Evolutionary conservation across 192 early-diverging fungal species (phyloP), one percentile per base, ranked within the genome.

Genomic region (Linnemannia schmuckeri): DNA sequence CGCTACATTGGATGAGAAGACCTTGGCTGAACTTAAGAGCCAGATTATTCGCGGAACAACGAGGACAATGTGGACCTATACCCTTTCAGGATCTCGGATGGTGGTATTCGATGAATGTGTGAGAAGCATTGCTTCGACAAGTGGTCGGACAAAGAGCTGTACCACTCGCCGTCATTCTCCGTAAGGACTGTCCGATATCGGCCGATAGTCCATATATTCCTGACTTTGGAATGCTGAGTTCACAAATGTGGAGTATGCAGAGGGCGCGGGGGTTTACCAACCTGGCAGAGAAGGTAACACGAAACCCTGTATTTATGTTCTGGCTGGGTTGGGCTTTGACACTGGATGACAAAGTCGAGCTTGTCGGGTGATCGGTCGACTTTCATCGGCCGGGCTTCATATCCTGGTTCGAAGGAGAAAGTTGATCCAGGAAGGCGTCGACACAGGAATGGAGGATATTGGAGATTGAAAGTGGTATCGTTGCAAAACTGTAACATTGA

Each of bases 21-120:
- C 52, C 0, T 54, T 13, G 52, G 20, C 20, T 13, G 52, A 54
- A 20, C 52, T 54, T 54, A 20, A 54, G 18, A 54, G 15, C 52
- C 17, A 54, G 15, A 20, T 54, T 20, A 1, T 47, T 47, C 46
- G 46, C 8, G 46, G 15, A 13, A 20, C 52, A 54, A 13, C 52
- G 52, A 54, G 18, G 52, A 54, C 3, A 20, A 54, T 69, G 15
- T 13, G 15, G 68, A 69, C 27, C 13, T 38, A 13, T 35, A 20
- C 13, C 13, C 13, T 18, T 47, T 37, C 15, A 12, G 74, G 20
- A 35, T 38, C 17, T 20, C 76, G n/a, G 30, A 63, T 2, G 49
- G 82, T 2, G 72, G 75, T 38, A 72, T 77, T 0, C 76, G 77
- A 1, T 74, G 82, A 63, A 38, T 83, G 4, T 83, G 82, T 27